phyloP scores from a whole-genome alignment of 805 yeast genomes.

The Myxozyma melibiosi region DNA sequence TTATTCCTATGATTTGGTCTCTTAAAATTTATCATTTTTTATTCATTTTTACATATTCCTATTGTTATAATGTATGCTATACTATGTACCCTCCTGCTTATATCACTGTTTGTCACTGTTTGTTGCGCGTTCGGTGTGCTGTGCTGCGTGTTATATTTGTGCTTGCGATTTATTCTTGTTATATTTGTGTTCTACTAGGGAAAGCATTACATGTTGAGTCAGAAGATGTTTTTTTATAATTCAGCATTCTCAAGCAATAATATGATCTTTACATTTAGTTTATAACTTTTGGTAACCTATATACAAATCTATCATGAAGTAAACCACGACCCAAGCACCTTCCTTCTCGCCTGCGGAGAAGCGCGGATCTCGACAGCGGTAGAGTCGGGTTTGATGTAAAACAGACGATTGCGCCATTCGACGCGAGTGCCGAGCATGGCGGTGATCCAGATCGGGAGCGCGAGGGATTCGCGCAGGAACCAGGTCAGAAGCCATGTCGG shows the following conservation, averaged over 20 bases:
- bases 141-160: not conserved
- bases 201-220: too few relatives aligned
- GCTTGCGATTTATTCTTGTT: not conserved
- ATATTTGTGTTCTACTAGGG: constrained; percentile 5
- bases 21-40: constrained; percentile 1
- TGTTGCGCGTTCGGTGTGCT: constrained; percentile 8
- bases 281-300: not conserved
- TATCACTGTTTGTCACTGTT: not conserved
- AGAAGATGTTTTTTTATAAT: too few relatives aligned
- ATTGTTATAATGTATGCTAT: constrained; percentile 3
- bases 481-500: constrained; percentile 52
- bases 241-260: too few relatives aligned
- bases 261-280: not conserved
- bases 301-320: not conserved
- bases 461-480: constrained; percentile 70
- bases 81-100: too few relatives aligned
- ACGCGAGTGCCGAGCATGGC: constrained; percentile 74
- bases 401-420: constrained; percentile 75
- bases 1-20: constrained; percentile 4
- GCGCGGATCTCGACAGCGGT: constrained; percentile 63
- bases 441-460: constrained; percentile 78
- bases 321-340: not conserved
- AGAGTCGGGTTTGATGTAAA: constrained; percentile 68
- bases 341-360: not conserved
- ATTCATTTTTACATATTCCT: not conserved